phyloP scores from a whole-genome alignment of 306 rosid species.

The Lathyrus aphaca region DNA sequence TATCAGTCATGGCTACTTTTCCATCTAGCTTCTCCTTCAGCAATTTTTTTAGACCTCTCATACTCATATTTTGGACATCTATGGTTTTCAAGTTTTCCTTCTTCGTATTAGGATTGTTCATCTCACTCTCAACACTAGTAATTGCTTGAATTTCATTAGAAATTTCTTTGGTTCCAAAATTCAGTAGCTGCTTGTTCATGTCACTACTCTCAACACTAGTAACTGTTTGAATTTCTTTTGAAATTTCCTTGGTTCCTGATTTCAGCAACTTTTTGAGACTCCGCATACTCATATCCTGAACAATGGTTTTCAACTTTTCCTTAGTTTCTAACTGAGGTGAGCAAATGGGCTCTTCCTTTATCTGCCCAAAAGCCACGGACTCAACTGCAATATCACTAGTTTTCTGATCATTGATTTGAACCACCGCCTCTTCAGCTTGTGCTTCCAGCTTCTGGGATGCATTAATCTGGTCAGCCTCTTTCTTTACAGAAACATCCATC shows the following conservation, averaged over 20 bases:
- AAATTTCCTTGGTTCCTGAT: not conserved
- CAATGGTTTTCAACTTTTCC: not conserved
- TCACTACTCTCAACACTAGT: not conserved
- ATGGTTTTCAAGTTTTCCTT: conserved; percentile 29
- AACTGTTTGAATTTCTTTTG: not conserved
- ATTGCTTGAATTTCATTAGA: not conserved
- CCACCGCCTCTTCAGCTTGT: not conserved
- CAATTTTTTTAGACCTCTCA: conserved; percentile 59
- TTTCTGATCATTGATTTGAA: conserved; percentile 14
- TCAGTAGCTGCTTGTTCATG: not conserved
- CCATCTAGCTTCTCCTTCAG: conserved; percentile 37
- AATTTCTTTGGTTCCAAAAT: not conserved
- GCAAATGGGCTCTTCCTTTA: not conserved
- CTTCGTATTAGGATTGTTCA: conserved; percentile 14
- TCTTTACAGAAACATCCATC: not conserved
- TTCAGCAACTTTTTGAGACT: too few relatives aligned
- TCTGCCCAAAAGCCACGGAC: not conserved
- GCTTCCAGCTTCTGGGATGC: conserved; percentile 1
- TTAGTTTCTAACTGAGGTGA: not conserved
- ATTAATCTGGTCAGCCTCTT: not conserved
- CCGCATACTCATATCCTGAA: too few relatives aligned
- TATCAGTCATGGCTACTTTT: conserved; percentile 2
- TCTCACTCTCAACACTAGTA: not conserved
- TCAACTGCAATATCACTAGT: not conserved
- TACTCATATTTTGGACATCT: conserved; percentile 30